Evolutionary conservation across 106 monocot genomes (phyloP), one percentile per base, ranked within the genome.

Genomic region (Amphibolis antarctica): DNA sequence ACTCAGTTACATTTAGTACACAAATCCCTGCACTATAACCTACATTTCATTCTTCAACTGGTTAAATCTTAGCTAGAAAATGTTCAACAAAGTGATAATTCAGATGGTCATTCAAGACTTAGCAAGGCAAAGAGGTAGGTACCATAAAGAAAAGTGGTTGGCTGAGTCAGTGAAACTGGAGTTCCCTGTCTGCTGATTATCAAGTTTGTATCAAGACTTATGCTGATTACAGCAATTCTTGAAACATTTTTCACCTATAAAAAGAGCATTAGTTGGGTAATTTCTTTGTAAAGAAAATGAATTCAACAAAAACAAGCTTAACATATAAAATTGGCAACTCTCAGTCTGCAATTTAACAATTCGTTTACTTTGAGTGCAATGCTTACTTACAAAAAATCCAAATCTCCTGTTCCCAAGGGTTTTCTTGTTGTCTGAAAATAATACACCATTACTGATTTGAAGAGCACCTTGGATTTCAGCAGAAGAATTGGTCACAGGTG

Each of bases 401-500:
- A 94, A 94, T 1, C 89, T 76, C 44, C 86, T 81, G 45, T 86
- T 79, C n/a, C 83, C 86, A 69, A 73, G 79, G 30, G 48, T 83
- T 56, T 42, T 75, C 13, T 77, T 73, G 44, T 77, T 75, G 52
- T 64, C 72, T 12, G 94, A 84, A 50, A 69, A 29, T 59, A 96
- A 69, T 19, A 74, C 22, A 30, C 86, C 89, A 67, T 68, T 71
- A 48, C 75, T 89, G 57, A 76, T 57, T 13, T 55, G 83, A 67
- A 96, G 79, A 68, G 46, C 75, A 63, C 53, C 27, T 19, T 84
- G 68, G 60, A 96, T 82, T 75, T 96, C 78, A 46, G 48, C 12
- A 55, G 94, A 89, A 31, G 94, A 84, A 69, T 96, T 96, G 20
- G 89, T 73, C 55, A 96, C 80, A 22, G 89, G 89, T 53, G 69